These are phyloP conservation scores for Aspergillus biplanus DNA, from an alignment of 495 filamentous ascomycete species.

Conservation along the genomic window DNA sequence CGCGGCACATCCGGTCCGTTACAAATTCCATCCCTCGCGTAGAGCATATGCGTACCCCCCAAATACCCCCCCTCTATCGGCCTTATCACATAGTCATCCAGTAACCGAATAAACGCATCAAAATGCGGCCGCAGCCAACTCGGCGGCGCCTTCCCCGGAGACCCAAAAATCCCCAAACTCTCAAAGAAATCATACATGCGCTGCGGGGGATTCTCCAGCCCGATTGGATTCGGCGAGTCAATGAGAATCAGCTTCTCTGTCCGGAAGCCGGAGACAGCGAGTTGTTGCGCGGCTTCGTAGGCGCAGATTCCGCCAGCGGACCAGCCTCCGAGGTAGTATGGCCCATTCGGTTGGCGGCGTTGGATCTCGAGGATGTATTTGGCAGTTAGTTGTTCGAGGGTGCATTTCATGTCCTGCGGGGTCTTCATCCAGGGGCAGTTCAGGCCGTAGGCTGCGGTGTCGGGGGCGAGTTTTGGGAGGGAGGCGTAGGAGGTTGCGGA, in stretches of 20 bases:
- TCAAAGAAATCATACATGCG: conserved; percentile 42
- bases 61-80: neutral
- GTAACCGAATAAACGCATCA: conserved; percentile 23
- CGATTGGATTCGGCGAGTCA: conserved; percentile 36
- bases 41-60: neutral
- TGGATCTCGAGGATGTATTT: conserved; percentile 10
- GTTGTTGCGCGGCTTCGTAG: conserved; percentile 36
- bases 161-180: conserved; percentile 37
- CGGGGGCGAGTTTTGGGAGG: conserved; percentile 6
- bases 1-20: neutral
- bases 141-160: conserved; percentile 27
- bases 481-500: conserved; percentile 24
- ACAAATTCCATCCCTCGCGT: conserved; percentile 6
- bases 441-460: conserved; percentile 13
- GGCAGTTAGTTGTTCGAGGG: neutral
- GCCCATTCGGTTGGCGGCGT: conserved; percentile 3
- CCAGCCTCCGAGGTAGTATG: conserved; percentile 45
- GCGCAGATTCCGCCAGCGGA: conserved; percentile 49
- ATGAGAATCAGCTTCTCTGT: conserved; percentile 35
- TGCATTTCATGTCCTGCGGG: neutral
- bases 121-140: conserved; percentile 43
- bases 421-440: conserved; percentile 21
- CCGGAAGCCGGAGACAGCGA: conserved; percentile 26
- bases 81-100: neutral
- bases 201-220: conserved; percentile 36